A percentile compares a stretch with the other conserved stretches of the same genome.
phyloP scores from a whole-genome alignment of 1,284 basidiomycete species.

The Marasmius oreades region DNA sequence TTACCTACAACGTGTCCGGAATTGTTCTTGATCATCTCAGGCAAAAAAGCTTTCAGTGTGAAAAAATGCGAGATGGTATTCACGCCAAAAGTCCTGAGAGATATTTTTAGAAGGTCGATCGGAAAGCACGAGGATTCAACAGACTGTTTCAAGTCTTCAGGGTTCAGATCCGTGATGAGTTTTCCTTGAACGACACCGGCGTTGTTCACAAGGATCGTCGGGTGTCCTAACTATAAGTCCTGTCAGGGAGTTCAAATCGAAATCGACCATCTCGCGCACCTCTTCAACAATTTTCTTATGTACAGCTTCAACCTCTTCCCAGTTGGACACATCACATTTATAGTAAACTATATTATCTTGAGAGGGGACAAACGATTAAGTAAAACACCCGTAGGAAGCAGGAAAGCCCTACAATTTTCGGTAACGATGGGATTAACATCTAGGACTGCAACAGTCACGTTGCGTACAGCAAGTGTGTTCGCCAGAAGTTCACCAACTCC shows the following conservation, averaged over 20 bases:
- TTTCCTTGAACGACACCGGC: conserved; percentile 95
- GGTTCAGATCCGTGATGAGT: conserved; percentile 72
- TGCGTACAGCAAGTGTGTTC: conserved; percentile 76
- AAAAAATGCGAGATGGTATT: conserved; percentile 91
- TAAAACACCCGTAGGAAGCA: neutral
- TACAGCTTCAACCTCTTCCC: conserved; percentile 72
- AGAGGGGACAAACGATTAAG: neutral
- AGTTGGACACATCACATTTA: conserved; percentile 87
- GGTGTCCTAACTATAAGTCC: conserved; percentile 69
- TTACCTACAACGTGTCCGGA: conserved; percentile 78
- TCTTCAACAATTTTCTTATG: conserved; percentile 73
- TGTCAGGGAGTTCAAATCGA: neutral
- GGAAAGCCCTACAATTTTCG: conserved; percentile 59
- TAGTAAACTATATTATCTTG: conserved; percentile 79
- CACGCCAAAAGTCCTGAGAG: conserved; percentile 78
- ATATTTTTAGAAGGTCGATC: conserved; percentile 4
- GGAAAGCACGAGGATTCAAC: conserved; percentile 21
- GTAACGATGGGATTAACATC: conserved; percentile 76
- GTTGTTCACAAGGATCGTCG: conserved; percentile 92
- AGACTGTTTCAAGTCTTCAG: conserved; percentile 79
- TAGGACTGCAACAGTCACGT: conserved; percentile 81
- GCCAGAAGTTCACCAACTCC: conserved; percentile 87
- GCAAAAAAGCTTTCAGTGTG: conserved; percentile 91
- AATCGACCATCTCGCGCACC: conserved; percentile 36
- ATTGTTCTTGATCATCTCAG: conserved; percentile 76